Percentiles rank a stretch among this genome's conserved stretches.
phyloP scores from a whole-genome alignment of 2,329 filamentous ascomycete genomes.

The Exophiala sideris region DNA sequence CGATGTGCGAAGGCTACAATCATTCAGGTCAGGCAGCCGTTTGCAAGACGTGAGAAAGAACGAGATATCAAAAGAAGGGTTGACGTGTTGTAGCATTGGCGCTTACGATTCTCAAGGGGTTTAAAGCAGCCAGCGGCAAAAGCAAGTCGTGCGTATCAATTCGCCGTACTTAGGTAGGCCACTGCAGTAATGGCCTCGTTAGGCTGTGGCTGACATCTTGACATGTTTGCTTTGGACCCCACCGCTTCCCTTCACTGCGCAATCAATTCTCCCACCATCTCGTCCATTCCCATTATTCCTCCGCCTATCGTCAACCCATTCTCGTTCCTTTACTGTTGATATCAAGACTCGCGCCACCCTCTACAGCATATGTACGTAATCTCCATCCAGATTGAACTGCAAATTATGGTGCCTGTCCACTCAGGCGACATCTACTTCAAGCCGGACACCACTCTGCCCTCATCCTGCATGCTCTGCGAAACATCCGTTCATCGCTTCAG shows the following conservation, averaged over 20 bases:
- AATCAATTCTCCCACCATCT: conserved; percentile 11
- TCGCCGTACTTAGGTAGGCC: too few relatives aligned
- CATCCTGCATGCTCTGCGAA: conserved; percentile 1
- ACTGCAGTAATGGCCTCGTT: neutral
- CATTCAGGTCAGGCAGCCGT: too few relatives aligned
- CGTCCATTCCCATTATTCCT: neutral
- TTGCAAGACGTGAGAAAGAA: too few relatives aligned
- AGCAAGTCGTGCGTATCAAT: too few relatives aligned
- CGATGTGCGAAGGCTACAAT: too few relatives aligned
- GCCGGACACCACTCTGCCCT: neutral
- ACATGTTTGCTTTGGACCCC: neutral
- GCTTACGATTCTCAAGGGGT: too few relatives aligned
- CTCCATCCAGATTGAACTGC: neutral
- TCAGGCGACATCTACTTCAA: neutral
- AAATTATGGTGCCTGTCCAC: neutral
- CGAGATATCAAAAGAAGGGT: too few relatives aligned
- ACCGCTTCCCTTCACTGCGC: neutral
- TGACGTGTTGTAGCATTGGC: too few relatives aligned
- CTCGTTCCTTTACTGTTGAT: neutral
- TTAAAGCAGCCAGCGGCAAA: too few relatives aligned
- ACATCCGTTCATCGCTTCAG: conserved; percentile 1
- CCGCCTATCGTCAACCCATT: neutral
- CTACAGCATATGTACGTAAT: conserved; percentile 5
- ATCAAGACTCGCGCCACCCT: neutral
- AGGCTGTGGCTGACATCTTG: neutral